A percentile compares a stretch with the other conserved stretches of the same genome.
Evolutionary conservation across 768 basidiomycete genomes (phyloP).

Genomic region (Strobilomyces dryophilus): DNA sequence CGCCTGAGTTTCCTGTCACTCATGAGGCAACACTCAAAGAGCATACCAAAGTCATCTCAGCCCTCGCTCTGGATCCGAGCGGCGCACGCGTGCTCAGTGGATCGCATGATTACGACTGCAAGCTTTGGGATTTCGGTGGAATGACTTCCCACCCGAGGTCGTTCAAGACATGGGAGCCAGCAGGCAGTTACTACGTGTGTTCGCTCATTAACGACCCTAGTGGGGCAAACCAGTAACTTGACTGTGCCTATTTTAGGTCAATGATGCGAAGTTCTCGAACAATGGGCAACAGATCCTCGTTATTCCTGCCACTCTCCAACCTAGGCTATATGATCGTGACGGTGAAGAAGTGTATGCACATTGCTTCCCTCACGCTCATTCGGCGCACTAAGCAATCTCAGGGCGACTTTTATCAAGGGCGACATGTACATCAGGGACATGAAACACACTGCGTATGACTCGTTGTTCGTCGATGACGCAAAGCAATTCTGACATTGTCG

Average conservation of each 20-base stretch:
- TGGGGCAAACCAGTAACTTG: not conserved
- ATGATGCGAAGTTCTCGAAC: slow-evolving; percentile 86
- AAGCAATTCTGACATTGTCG: slow-evolving; percentile 4
- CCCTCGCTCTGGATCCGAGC: slow-evolving; percentile 87
- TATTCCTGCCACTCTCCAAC: slow-evolving; percentile 82
- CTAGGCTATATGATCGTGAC: slow-evolving; percentile 87
- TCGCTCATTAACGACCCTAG: not conserved
- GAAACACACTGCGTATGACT: slow-evolving; percentile 91
- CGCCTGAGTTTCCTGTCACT: slow-evolving; percentile 71
- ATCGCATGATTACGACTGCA: slow-evolving; percentile 96
- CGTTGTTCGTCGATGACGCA: slow-evolving; percentile 4
- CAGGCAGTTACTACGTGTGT: slow-evolving; percentile 84
- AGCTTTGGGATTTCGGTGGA: slow-evolving; percentile 99
- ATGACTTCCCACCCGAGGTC: slow-evolving; percentile 90
- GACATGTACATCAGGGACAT: slow-evolving; percentile 98
- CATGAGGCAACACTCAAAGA: slow-evolving; percentile 93
- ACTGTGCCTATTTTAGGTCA: slow-evolving; percentile 50
- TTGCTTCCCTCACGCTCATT: slow-evolving; percentile 16
- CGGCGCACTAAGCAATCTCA: slow-evolving; percentile 51
- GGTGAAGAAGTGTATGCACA: slow-evolving; percentile 84
- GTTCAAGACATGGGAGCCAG: slow-evolving; percentile 95
- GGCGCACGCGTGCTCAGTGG: slow-evolving; percentile 90
- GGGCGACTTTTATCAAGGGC: slow-evolving; percentile 84
- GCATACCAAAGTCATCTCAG: slow-evolving; percentile 93
- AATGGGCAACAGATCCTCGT: slow-evolving; percentile 84